These are phyloP conservation scores for Yamadazyma tumulicola DNA, from an alignment of 805 yeast genomes.

Conservation along the genomic window DNA sequence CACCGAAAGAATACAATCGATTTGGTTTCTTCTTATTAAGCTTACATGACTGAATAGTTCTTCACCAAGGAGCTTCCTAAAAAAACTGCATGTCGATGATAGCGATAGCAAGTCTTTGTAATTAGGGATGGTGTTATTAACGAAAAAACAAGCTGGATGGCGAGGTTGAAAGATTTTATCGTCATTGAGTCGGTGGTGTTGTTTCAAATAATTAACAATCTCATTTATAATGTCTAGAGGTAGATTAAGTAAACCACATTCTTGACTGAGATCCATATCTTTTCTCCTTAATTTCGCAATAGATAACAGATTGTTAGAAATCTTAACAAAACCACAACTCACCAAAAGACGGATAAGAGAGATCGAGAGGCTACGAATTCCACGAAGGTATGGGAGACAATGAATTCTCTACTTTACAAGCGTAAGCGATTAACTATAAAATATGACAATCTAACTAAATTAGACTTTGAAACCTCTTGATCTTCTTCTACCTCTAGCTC, in stretches of 20 bases:
- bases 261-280: too few relatives aligned
- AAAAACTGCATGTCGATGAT: slow-evolving; percentile 20
- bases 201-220: too few relatives aligned
- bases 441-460: slow-evolving; percentile 19
- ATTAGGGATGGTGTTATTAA: slow-evolving; percentile 9
- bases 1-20: slow-evolving; percentile 22
- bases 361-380: too few relatives aligned
- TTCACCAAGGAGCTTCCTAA: slow-evolving; percentile 20
- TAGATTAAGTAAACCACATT: slow-evolving; percentile 8
- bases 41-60: slow-evolving; percentile 20
- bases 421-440: slow-evolving; percentile 3
- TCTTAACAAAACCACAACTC: too few relatives aligned
- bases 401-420: slow-evolving; percentile 1
- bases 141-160: too few relatives aligned
- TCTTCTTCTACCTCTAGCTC: slow-evolving; percentile 99
- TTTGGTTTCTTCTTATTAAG: slow-evolving; percentile 23
- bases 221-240: slow-evolving; percentile 18
- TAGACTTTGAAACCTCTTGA: slow-evolving; percentile 99
- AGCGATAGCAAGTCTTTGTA: slow-evolving; percentile 16
- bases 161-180: too few relatives aligned
- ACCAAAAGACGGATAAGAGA: too few relatives aligned
- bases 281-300: too few relatives aligned
- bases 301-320: too few relatives aligned
- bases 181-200: too few relatives aligned
- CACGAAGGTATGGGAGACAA: too few relatives aligned